These are phyloP conservation scores for Monosporascus sp. DNA, from an alignment of 2,329 filamentous ascomycete species.

Conservation along the genomic window DNA sequence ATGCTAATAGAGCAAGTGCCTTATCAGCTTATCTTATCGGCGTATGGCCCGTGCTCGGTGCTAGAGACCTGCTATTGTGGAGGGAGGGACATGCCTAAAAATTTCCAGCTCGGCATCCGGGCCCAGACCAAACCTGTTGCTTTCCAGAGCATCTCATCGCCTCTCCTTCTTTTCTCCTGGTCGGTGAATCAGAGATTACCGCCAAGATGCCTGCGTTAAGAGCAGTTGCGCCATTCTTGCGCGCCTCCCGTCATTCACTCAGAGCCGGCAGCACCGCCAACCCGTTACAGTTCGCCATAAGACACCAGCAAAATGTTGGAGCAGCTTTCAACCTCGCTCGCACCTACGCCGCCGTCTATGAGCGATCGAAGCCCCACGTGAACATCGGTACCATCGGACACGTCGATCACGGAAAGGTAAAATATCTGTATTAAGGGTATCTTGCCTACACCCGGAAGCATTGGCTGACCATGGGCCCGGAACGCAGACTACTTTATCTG, in stretches of 20 bases:
- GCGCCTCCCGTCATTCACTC: slow-evolving; percentile 73
- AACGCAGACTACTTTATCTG: slow-evolving; percentile 86
- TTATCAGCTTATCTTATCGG: background rate
- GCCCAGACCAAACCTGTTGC: background rate
- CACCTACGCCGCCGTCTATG: slow-evolving; percentile 65
- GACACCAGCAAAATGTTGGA: slow-evolving; percentile 52
- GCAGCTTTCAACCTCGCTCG: slow-evolving; percentile 62
- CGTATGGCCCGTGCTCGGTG: background rate
- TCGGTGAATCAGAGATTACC: slow-evolving; percentile 3
- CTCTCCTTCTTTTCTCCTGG: slow-evolving; percentile 6
- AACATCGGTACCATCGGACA: slow-evolving; percentile 99
- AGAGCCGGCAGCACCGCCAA: slow-evolving; percentile 63
- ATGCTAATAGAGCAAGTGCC: background rate
- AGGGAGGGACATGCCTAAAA: background rate
- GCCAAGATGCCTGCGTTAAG: slow-evolving; percentile 73
- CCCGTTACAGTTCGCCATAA: slow-evolving; percentile 68
- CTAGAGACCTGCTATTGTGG: background rate
- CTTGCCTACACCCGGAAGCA: slow-evolving; percentile 4
- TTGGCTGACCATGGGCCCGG: slow-evolving; percentile 10
- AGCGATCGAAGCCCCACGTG: slow-evolving; percentile 93
- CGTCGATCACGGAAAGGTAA: slow-evolving; percentile 98
- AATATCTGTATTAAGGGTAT: slow-evolving; percentile 4
- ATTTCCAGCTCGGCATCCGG: background rate
- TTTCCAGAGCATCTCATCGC: slow-evolving; percentile 1
- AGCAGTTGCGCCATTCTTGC: slow-evolving; percentile 71